Evolutionary conservation across 2,329 filamentous ascomycete species (phyloP).

Genomic region (Davidsoniella eucalypti): DNA sequence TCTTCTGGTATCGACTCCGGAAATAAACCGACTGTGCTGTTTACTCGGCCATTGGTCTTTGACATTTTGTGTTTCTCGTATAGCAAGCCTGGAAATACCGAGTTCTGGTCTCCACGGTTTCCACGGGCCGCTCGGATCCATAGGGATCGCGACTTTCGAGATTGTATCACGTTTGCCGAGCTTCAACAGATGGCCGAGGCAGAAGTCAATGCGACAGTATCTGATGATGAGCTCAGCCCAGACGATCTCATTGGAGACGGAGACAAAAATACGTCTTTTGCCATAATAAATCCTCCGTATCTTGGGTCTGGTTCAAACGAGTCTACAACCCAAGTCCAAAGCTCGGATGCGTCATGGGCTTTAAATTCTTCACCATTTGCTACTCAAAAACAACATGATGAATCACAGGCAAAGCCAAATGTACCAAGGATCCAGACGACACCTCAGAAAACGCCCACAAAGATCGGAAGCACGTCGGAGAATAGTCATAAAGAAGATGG

Average conservation of each 20-base stretch:
- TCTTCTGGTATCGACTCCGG: slow-evolving; percentile 27
- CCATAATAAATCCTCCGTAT: not conserved
- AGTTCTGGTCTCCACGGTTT: slow-evolving; percentile 62
- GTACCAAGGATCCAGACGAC: no score
- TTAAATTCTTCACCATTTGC: not conserved
- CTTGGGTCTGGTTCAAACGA: not conserved
- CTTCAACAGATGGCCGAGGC: slow-evolving; percentile 49
- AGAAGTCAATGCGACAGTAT: slow-evolving; percentile 29
- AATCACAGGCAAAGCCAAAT: no score
- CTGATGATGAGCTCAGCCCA: slow-evolving; percentile 17
- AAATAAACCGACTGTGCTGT: slow-evolving; percentile 34
- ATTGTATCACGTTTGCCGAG: slow-evolving; percentile 52
- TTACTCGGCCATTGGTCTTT: slow-evolving; percentile 56
- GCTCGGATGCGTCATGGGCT: not conserved
- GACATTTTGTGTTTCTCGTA: slow-evolving; percentile 71
- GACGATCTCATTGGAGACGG: no score
- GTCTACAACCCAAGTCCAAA: not conserved
- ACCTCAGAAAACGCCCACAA: no score
- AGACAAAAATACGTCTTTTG: no score
- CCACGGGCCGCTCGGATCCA: slow-evolving; percentile 63
- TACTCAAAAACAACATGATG: no score
- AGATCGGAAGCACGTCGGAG: no score
- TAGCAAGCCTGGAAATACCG: slow-evolving; percentile 50
- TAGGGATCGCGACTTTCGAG: slow-evolving; percentile 51
- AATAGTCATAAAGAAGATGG: no score